phyloP scores from a whole-genome alignment of 148 eudicot species.

The Arbutus unedo region DNA sequence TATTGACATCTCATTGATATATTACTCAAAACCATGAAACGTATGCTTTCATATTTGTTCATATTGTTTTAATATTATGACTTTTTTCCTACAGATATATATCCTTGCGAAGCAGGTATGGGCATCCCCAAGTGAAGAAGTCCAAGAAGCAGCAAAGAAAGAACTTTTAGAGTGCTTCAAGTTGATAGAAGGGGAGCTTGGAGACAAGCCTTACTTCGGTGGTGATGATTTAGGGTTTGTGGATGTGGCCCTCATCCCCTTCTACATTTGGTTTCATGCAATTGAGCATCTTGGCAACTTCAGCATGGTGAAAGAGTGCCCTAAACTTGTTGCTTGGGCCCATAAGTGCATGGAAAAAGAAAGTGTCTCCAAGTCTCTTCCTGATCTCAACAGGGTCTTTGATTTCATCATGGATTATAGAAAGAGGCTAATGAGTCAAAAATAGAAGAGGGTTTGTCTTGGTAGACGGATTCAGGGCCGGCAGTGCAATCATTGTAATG shows the following conservation, averaged over 20 bases:
- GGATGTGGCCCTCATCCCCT: conserved; percentile 35
- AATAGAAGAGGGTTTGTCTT: background rate
- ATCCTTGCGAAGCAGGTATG: background rate
- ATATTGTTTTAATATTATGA: background rate
- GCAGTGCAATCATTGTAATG: too few relatives aligned
- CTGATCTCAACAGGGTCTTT: background rate
- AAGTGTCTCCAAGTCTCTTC: conserved; percentile 30
- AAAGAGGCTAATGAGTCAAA: background rate
- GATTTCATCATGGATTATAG: background rate
- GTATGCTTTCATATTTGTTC: too few relatives aligned
- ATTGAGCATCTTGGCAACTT: conserved; percentile 15
- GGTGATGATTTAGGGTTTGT: conserved; percentile 30
- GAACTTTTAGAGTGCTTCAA: conserved; percentile 28
- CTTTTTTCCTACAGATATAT: background rate
- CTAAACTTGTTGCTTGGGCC: conserved; percentile 37
- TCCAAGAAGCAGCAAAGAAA: conserved; percentile 28
- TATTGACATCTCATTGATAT: too few relatives aligned
- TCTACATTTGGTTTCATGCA: conserved; percentile 32
- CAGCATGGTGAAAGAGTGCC: conserved; percentile 34
- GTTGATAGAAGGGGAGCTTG: conserved; percentile 35
- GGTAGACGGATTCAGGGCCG: too few relatives aligned
- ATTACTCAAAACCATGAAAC: too few relatives aligned
- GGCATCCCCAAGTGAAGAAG: conserved; percentile 26
- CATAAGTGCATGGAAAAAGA: conserved; percentile 44
- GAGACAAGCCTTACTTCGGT: conserved; percentile 15